Percentiles rank a stretch among this genome's conserved stretches.
Evolutionary conservation across 805 yeast genomes (phyloP).

Genomic region (Kazachstania kunashirensis): DNA sequence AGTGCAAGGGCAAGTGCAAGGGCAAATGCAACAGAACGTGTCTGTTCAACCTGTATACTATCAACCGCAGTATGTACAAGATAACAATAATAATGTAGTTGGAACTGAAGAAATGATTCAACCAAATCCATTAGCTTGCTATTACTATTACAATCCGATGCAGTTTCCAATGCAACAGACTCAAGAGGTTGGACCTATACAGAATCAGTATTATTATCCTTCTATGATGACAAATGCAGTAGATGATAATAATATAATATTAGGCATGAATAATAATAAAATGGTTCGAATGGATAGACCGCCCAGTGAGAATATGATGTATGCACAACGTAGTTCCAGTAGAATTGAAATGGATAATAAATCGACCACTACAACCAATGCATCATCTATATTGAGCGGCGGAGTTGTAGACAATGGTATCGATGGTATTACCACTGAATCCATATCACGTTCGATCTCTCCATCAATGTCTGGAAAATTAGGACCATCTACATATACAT

Average conservation of each 20-base stretch:
- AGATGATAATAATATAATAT: constrained; percentile 1
- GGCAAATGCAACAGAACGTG: neutral
- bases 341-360: neutral
- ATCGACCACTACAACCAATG: neutral
- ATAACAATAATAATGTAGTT: neutral
- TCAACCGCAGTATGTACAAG: neutral
- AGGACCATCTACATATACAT: constrained; percentile 10
- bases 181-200: too few species aligned
- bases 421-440: neutral
- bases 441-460: neutral
- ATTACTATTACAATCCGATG: constrained; percentile 4
- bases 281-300: neutral
- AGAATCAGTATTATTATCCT: neutral
- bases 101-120: neutral
- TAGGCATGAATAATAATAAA: neutral
- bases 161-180: neutral
- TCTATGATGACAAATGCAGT: constrained; percentile 1
- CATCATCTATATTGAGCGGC: neutral
- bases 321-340: neutral
- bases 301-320: neutral
- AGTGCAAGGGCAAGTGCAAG: neutral
- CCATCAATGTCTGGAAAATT: constrained; percentile 1
- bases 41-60: neutral
- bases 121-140: neutral
- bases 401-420: neutral